Evolutionary conservation across 768 basidiomycete species (phyloP), one percentile per base, ranked within the genome.

Genomic region (Collybiopsis luxurians): DNA sequence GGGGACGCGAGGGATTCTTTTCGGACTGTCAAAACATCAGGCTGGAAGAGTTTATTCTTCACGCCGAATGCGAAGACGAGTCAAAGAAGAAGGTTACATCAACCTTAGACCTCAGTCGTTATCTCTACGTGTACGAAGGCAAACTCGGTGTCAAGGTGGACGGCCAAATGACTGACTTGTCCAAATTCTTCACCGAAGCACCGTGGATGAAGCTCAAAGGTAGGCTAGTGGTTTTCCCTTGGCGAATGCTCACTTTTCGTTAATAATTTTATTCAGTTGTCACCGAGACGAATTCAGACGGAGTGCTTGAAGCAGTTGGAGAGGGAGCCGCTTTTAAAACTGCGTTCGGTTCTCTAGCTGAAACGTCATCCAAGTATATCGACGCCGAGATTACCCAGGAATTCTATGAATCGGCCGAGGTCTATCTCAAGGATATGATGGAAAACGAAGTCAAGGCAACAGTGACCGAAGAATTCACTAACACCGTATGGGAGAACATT

Each of bases 131-230:
- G 13, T 40, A 54, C 28, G 36, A 30, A n/a, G 53, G 53, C 19
- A 13, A 15, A 1, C 53, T 54, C 12, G 53, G 42, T n/a, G 39
- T 54, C 7, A 40, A 42, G 27, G 53, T 54, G 2, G 39, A 36
- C 0, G 21, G 13, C 38, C 11, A 7, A 17, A 54, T 7, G 19
- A n/a, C 53, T 28, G 53, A 54, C 15, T 15, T 54, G n/a, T 54
- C 53, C 19, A 43, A 40, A 24, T 28, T 54, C 11, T 42, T 54
- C 39, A 54, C 39, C 39, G 53, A 54, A 44, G 53, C 53, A 9
- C 38, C 12, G 12, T 54, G 53, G 53, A 54, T 54, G 53, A 54
- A 54, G 42, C 30, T 54, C 38, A 54, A 43, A 21, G 53, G n/a
- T n/a, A n/a, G n/a, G n/a, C n/a, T n/a, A n/a, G n/a, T n/a, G n/a